Evolutionary conservation across 2,329 filamentous ascomycete species (phyloP), one percentile per base, ranked within the genome.

Genomic region (Colletotrichum sp.): DNA sequence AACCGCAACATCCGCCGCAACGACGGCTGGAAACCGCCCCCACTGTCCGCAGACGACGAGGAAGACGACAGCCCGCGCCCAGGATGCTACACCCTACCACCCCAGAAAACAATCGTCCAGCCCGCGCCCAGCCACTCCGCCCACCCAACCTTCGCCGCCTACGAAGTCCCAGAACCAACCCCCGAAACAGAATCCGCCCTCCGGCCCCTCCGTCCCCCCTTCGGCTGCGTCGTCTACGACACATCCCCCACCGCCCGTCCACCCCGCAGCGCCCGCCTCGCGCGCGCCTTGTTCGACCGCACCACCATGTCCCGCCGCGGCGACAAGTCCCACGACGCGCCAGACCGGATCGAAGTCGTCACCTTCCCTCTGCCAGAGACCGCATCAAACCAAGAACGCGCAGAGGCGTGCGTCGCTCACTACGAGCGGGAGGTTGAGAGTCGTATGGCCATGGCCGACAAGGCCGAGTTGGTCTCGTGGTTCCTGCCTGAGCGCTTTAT

Each of bases 401-500:
- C 36, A 5, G 21, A 66, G 8, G 39, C 60, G 5, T 71, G 44
- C 6, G 55, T 57, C 39, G 39, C 28, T 3, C 68, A 71, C 28
- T 28, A 57, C 9, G 60, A 66, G 36, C 10, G 12, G 26, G 60
- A 71, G 39, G 5, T 55, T n/a, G 16, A 13, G 44, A 71, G 44
- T 26, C 68, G 68, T 4, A 8, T 66, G 6, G 6, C 26, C 10
- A 66, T 71, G 3, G 7, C 59, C 16, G 28, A 71, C 4, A 57
- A 39, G 44, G 21, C 68, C 4, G 60, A 71, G 60, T 21, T 24
- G 0, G 21, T 13, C 21, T 71, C 68, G 10, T 65, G 68, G 68
- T 57, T 66, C 16, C 68, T 71, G 15, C 39, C 68, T 5, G 68
- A 71, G 68, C 68, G 68, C 12, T 52, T 65, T 5, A 65, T 71